These are phyloP conservation scores for Starmerella sirachaensis DNA, from an alignment of 805 yeast species.

Conservation along the genomic window DNA sequence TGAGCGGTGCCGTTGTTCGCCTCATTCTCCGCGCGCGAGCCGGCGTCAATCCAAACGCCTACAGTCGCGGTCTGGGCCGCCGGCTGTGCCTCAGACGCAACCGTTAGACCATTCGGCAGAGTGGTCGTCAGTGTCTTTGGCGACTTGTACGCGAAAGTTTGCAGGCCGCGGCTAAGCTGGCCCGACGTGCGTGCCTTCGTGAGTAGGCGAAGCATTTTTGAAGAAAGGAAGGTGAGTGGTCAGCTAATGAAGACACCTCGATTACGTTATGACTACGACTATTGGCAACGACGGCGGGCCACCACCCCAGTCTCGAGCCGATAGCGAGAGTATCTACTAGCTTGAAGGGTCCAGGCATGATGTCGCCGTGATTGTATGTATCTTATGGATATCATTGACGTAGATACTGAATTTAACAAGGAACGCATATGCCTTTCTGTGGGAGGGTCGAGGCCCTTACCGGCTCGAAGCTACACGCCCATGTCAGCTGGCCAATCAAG, in stretches of 20 bases:
- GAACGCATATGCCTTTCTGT: no score
- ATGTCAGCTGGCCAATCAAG: no score
- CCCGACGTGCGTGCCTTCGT: constrained; percentile 19
- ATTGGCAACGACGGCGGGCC: no score
- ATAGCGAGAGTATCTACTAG: no score
- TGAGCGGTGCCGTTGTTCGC: constrained; percentile 93
- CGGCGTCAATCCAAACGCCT: constrained; percentile 98
- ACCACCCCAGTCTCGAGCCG: no score
- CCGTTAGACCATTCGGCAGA: constrained; percentile 83
- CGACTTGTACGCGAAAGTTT: constrained; percentile 21
- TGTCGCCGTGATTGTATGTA: no score
- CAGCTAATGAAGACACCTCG: constrained; percentile 8
- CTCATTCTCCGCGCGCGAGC: constrained; percentile 85
- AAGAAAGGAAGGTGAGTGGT: constrained; percentile 19
- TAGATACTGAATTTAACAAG: no score
- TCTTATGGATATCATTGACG: no score
- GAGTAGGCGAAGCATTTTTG: constrained; percentile 18
- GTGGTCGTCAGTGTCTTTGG: constrained; percentile 56
- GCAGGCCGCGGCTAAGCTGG: constrained; percentile 20
- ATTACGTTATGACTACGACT: no score
- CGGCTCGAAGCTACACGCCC: no score
- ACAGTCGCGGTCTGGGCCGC: constrained; percentile 89
- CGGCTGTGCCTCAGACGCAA: constrained; percentile 82
- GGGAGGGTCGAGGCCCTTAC: no score
- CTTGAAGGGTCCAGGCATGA: no score